Conservation (phyloP, 2,329 filamentous ascomycete genomes). For the Colletotrichum tanaceti region DNA sequence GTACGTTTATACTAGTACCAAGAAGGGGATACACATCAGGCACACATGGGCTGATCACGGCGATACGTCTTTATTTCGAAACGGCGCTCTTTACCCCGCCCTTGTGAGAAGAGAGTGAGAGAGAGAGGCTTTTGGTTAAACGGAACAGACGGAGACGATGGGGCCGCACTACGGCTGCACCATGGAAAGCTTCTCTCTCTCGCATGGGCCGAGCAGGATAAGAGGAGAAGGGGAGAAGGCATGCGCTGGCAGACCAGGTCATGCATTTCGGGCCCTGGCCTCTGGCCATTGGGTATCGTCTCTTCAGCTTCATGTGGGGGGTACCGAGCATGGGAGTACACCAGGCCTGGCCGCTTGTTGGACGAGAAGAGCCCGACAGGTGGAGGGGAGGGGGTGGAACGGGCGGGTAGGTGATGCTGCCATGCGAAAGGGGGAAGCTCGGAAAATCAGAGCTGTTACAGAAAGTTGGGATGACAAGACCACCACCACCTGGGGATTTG, state of each 20-base stretch:
- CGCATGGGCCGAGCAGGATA: slow-evolving; percentile 21
- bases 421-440: not conserved
- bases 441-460: not conserved
- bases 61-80: slow-evolving; percentile 29
- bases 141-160: slow-evolving; percentile 5
- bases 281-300: slow-evolving; percentile 1
- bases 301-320: slow-evolving; percentile 18
- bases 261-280: not conserved
- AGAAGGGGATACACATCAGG: slow-evolving; percentile 3
- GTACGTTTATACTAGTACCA: too few species aligned
- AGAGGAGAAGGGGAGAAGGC: not conserved
- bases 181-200: slow-evolving; percentile 4
- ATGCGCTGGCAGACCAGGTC: not conserved
- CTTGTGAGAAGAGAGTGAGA: not conserved
- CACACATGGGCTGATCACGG: slow-evolving; percentile 32
- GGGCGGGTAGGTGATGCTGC: not conserved
- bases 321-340: not conserved
- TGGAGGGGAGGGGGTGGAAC: not conserved
- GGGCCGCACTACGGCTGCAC: not conserved
- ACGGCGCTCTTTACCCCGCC: slow-evolving; percentile 35
- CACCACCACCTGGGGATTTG: not conserved
- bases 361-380: not conserved
- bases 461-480: not conserved
- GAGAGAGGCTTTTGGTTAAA: not conserved
- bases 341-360: not conserved